Evolutionary conservation across 805 yeast genomes (phyloP).

Genomic region (Kluyveromyces siamensis): DNA sequence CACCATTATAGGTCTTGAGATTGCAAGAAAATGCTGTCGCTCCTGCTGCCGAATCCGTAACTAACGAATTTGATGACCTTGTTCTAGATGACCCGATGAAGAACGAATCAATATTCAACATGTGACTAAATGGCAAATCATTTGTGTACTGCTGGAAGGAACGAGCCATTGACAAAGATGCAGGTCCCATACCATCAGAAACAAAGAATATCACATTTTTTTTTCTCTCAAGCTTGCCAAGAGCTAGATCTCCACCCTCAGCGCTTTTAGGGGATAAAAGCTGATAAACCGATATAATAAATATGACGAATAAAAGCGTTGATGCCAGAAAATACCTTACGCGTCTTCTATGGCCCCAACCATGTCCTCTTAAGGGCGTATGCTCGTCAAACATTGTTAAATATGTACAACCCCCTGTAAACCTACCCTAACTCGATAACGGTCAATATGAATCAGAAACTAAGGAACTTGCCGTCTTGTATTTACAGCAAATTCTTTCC

Average conservation of each 20-base stretch:
- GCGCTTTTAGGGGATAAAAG: background rate
- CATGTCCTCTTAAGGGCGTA: background rate
- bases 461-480: too few relatives aligned
- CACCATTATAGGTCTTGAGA: conserved; percentile 78
- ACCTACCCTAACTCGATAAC: background rate
- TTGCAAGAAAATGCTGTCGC: conserved; percentile 92
- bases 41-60: conserved; percentile 96
- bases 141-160: conserved; percentile 50
- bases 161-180: conserved; percentile 72
- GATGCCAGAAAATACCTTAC: background rate
- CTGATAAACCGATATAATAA: background rate
- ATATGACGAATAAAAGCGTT: background rate
- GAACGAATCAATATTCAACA: conserved; percentile 55
- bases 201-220: conserved; percentile 80
- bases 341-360: background rate
- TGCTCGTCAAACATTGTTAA: background rate
- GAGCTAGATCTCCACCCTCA: background rate
- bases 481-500: too few relatives aligned
- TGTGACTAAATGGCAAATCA: conserved; percentile 43
- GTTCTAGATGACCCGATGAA: conserved; percentile 82
- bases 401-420: background rate
- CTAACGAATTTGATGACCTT: conserved; percentile 61
- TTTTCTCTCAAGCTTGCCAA: conserved; percentile 28
- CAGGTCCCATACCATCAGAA: conserved; percentile 94
- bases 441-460: background rate